Conservation (phyloP, 768 basidiomycete genomes). For the Mycena capillaripes region DNA sequence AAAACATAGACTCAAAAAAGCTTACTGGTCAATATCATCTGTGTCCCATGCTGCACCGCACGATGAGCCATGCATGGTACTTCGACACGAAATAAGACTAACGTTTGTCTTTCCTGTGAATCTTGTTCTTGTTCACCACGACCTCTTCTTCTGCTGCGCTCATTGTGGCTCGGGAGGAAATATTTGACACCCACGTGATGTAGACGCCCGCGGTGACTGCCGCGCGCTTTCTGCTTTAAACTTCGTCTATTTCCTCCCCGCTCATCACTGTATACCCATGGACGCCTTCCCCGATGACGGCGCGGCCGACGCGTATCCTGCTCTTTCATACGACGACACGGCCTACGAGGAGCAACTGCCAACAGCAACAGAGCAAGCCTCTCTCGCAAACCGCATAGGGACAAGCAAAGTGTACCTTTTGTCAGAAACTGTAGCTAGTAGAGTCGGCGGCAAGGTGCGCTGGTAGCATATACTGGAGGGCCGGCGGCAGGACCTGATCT, state of each 20-base stretch:
- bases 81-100: slow-evolving; percentile 45
- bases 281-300: slow-evolving; percentile 59
- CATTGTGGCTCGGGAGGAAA: slow-evolving; percentile 4
- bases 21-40: slow-evolving; percentile 98
- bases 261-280: slow-evolving; percentile 50
- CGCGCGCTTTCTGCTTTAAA: no score
- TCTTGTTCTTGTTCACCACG: slow-evolving; percentile 85
- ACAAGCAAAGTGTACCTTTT: slow-evolving; percentile 83
- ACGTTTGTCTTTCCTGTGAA: slow-evolving; percentile 97
- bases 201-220: no score
- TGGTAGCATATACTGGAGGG: slow-evolving; percentile 55
- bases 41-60: slow-evolving; percentile 91
- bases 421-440: slow-evolving; percentile 69
- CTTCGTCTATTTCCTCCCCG: not conserved
- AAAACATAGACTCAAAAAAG: slow-evolving; percentile 21
- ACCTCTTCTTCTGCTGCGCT: slow-evolving; percentile 61
- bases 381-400: slow-evolving; percentile 78
- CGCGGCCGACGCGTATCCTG: slow-evolving; percentile 45
- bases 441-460: slow-evolving; percentile 82
- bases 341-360: slow-evolving; percentile 72
- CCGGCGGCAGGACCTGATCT: slow-evolving; percentile 60
- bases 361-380: slow-evolving; percentile 49
- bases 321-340: slow-evolving; percentile 69
- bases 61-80: slow-evolving; percentile 26
- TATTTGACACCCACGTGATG: slow-evolving; percentile 14